Percentiles rank a stretch among this genome's conserved stretches.
These are phyloP conservation scores for Botryotinia globosa DNA, from an alignment of 2,329 filamentous ascomycete genomes.

Conservation along the genomic window DNA sequence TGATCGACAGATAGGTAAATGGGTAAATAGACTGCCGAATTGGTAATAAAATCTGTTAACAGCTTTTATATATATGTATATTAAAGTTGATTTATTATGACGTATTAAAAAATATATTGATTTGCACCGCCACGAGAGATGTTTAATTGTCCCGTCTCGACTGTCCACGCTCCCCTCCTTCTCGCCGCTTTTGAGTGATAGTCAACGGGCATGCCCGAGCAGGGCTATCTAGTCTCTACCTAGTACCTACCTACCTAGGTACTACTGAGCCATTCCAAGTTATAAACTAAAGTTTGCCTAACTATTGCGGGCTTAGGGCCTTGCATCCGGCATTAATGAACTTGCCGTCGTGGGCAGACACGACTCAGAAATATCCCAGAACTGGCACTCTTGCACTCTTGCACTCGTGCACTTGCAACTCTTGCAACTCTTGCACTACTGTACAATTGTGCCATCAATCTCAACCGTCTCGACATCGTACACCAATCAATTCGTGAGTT, in stretches of 20 bases:
- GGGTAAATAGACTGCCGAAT: background rate
- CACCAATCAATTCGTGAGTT: background rate
- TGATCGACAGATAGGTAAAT: background rate
- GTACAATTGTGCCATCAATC: background rate
- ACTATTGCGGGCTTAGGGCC: background rate
- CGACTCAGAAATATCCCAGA: conserved; percentile 1
- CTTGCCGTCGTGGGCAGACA: background rate
- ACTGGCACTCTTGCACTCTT: background rate
- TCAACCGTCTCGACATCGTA: background rate
- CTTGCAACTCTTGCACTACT: background rate
- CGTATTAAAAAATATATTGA: background rate
- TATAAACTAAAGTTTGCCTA: background rate
- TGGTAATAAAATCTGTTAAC: background rate
- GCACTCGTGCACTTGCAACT: too few relatives aligned
- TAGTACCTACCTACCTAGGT: too few relatives aligned
- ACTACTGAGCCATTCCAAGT: background rate
- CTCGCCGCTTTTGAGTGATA: conserved; percentile 9
- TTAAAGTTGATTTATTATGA: background rate
- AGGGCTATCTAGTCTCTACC: background rate
- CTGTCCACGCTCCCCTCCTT: background rate
- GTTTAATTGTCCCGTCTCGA: background rate
- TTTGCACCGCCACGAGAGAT: conserved; percentile 17
- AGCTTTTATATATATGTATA: background rate
- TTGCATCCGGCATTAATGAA: background rate
- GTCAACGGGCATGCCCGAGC: conserved; percentile 16